Evolutionary conservation across 2,329 filamentous ascomycete genomes (phyloP).

Genomic region (Lithohypha guttulata): DNA sequence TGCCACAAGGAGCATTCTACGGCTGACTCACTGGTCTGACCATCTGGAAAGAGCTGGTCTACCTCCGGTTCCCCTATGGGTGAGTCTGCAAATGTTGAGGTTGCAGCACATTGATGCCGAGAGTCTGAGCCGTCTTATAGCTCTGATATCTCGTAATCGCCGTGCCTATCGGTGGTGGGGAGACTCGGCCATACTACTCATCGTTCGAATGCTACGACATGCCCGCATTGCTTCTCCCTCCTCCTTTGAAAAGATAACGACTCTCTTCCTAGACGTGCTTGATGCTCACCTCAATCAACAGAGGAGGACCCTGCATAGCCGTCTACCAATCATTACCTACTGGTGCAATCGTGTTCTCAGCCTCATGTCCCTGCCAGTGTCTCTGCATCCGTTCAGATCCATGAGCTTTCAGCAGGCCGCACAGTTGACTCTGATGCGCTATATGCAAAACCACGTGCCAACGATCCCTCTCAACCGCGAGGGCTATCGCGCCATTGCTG

Average conservation of each 20-base stretch:
- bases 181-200: constrained; percentile 21
- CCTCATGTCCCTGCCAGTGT: constrained; percentile 39
- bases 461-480: constrained; percentile 44
- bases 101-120: constrained; percentile 30
- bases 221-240: constrained; percentile 41
- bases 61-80: constrained; percentile 33
- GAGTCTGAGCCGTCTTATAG: constrained; percentile 16
- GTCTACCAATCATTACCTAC: constrained; percentile 12
- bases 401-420: constrained; percentile 43
- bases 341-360: constrained; percentile 40
- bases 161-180: neutral
- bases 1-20: constrained; percentile 27
- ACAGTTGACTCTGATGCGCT: constrained; percentile 45
- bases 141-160: neutral
- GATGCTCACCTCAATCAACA: constrained; percentile 8
- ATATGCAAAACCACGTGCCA: constrained; percentile 46
- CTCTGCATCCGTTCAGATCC: constrained; percentile 39
- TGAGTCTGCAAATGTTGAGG: constrained; percentile 39
- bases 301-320: no score
- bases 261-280: constrained; percentile 23
- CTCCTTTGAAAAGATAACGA: constrained; percentile 31
- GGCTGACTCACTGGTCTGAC: constrained; percentile 27
- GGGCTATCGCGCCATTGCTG: constrained; percentile 47
- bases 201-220: constrained; percentile 40
- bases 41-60: constrained; percentile 12